Evolutionary conservation across 2,329 filamentous ascomycete species (phyloP).

Genomic region (Pleurostoma richardsiae): DNA sequence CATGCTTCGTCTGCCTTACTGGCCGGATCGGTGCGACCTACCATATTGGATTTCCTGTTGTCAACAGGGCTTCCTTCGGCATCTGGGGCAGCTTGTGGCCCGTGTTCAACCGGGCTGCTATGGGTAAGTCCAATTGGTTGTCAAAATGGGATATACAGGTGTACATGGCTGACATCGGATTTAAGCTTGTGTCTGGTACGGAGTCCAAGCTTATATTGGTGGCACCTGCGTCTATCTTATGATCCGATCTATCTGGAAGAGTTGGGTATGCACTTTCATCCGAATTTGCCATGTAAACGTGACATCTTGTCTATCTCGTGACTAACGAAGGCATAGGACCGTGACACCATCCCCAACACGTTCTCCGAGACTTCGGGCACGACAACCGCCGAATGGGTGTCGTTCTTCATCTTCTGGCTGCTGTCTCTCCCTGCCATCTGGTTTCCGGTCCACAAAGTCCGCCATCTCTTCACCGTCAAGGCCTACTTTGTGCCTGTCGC

Average conservation of each 20-base stretch:
- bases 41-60: conserved; percentile 85
- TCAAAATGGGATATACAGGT: too few relatives aligned
- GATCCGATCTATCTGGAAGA: conserved; percentile 79
- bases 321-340: conserved; percentile 24
- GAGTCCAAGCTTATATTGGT: conserved; percentile 81
- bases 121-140: conserved; percentile 39
- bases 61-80: conserved; percentile 72
- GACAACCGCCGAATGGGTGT: conserved; percentile 68
- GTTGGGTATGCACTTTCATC: conserved; percentile 40
- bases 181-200: conserved; percentile 76
- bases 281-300: too few relatives aligned
- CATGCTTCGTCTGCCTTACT: conserved; percentile 68
- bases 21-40: conserved; percentile 83
- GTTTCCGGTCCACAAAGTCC: conserved; percentile 84
- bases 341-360: conserved; percentile 57
- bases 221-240: conserved; percentile 82
- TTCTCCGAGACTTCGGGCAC: conserved; percentile 64
- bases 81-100: conserved; percentile 90
- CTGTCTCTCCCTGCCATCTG: conserved; percentile 77
- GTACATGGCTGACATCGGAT: conserved; percentile 3
- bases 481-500: conserved; percentile 77
- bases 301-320: too few relatives aligned
- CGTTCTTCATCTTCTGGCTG: conserved; percentile 86
- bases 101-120: conserved; percentile 81
- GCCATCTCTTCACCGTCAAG: conserved; percentile 89